Conservation (phyloP, 768 basidiomycete species). For the Suillus tomentosus region DNA sequence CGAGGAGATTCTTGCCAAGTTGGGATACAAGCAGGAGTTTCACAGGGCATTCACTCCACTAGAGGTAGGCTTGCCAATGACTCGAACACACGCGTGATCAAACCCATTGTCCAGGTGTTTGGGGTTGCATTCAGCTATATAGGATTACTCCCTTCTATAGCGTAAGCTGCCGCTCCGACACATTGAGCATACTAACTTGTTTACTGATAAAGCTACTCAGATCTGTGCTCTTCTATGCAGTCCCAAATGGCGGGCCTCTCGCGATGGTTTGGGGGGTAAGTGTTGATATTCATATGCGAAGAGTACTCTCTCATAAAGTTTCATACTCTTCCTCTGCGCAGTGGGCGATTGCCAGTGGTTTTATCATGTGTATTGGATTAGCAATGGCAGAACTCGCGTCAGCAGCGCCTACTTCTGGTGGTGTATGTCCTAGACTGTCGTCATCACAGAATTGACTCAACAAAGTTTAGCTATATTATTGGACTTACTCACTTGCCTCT, state of each 20-base stretch:
- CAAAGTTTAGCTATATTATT: background rate
- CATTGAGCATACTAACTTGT: background rate
- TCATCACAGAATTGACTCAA: background rate
- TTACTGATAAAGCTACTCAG: background rate
- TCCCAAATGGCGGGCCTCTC: background rate
- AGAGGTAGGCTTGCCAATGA: slow-evolving; percentile 17
- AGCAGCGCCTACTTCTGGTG: background rate
- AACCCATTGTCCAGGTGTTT: slow-evolving; percentile 19
- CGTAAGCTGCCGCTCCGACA: slow-evolving; percentile 7
- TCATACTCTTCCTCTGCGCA: slow-evolving; percentile 21
- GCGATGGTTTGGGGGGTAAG: slow-evolving; percentile 2
- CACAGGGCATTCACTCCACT: slow-evolving; percentile 10
- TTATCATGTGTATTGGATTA: slow-evolving; percentile 63
- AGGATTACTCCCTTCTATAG: slow-evolving; percentile 26
- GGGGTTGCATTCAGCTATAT: slow-evolving; percentile 34
- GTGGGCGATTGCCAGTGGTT: slow-evolving; percentile 68
- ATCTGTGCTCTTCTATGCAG: slow-evolving; percentile 8
- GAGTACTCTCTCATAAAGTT: background rate
- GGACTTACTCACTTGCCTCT: slow-evolving; percentile 2
- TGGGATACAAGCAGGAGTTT: slow-evolving; percentile 33
- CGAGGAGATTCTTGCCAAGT: slow-evolving; percentile 21
- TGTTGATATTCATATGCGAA: background rate
- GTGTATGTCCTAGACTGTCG: background rate
- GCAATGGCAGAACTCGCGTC: slow-evolving; percentile 66
- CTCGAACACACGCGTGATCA: background rate